Percentiles rank a stretch among this genome's conserved stretches.
phyloP scores from a whole-genome alignment of 23 red algal genomes.

The Agarophyton chilense region DNA sequence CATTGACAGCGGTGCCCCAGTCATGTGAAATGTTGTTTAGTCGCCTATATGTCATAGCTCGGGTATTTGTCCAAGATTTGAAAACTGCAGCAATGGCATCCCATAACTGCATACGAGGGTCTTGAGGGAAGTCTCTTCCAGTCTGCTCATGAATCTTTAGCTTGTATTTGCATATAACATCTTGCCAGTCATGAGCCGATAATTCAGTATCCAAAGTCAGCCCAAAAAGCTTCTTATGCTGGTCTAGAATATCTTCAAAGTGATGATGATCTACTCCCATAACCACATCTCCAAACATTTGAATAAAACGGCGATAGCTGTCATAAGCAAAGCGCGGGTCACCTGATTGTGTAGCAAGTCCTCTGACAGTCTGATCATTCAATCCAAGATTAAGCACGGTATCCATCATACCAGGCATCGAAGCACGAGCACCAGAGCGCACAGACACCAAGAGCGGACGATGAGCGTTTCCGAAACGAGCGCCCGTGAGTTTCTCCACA shows the following conservation, averaged over 20 bases:
- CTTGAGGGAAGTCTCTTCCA: conserved; percentile 46
- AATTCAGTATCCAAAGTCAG: conserved; percentile 39
- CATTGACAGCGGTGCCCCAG: conserved; percentile 57
- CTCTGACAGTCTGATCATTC: conserved; percentile 55
- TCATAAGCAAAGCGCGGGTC: conserved; percentile 68
- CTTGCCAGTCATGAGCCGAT: conserved; percentile 32
- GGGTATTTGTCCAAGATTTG: conserved; percentile 47
- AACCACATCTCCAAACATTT: conserved; percentile 68
- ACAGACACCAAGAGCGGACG: conserved; percentile 57
- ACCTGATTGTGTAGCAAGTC: conserved; percentile 33
- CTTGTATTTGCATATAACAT: conserved; percentile 38
- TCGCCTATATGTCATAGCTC: conserved; percentile 52
- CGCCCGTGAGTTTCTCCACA: conserved; percentile 40
- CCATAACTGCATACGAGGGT: conserved; percentile 55
- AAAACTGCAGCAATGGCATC: conserved; percentile 65
- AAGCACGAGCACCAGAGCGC: conserved; percentile 54
- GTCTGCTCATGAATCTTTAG: conserved; percentile 38
- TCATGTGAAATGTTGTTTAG: conserved; percentile 49
- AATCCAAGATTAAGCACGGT: conserved; percentile 69
- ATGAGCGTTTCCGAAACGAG: conserved; percentile 40
- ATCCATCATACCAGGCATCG: conserved; percentile 79
- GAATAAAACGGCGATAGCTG: conserved; percentile 68
- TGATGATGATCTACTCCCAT: conserved; percentile 55
- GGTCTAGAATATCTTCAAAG: conserved; percentile 58
- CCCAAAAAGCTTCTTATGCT: conserved; percentile 27